A percentile compares a stretch with the other conserved stretches of the same genome.
Conservation (phyloP, 2,329 filamentous ascomycete species). For the Penicillium thymicola region DNA sequence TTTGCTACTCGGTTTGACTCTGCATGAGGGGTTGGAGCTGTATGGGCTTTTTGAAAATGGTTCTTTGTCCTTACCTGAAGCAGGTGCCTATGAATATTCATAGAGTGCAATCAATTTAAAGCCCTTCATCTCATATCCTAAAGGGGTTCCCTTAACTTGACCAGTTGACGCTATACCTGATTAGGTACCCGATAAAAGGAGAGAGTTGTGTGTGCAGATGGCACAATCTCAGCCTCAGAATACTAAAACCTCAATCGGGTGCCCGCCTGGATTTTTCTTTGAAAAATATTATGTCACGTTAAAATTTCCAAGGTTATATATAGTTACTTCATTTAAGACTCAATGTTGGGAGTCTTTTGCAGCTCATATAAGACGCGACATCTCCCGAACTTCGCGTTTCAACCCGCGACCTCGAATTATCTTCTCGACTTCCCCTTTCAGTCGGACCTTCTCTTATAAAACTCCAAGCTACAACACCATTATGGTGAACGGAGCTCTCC, state of each 20-base stretch:
- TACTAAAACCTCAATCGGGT: neutral
- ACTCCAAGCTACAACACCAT: neutral
- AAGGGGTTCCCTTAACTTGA: neutral
- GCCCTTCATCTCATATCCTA: too few species aligned
- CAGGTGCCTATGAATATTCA: neutral
- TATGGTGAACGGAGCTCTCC: conserved; percentile 42
- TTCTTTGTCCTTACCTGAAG: neutral
- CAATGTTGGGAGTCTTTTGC: neutral
- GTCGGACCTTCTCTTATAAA: neutral
- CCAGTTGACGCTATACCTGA: neutral
- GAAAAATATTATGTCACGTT: too few species aligned
- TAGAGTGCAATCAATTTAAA: too few species aligned
- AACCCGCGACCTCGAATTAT: neutral
- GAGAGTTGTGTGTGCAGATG: too few species aligned
- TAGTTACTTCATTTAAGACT: neutral
- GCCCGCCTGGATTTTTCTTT: neutral
- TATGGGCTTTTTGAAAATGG: too few species aligned
- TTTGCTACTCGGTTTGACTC: conserved; percentile 19
- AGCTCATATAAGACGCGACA: neutral
- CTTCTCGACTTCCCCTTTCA: neutral
- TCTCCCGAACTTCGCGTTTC: neutral
- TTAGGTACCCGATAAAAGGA: neutral
- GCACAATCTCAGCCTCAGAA: neutral
- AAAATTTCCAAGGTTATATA: too few species aligned
- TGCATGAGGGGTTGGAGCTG: neutral